These are phyloP conservation scores for Prunus yedoensis DNA, from an alignment of 331 rosid species.

Conservation along the genomic window DNA sequence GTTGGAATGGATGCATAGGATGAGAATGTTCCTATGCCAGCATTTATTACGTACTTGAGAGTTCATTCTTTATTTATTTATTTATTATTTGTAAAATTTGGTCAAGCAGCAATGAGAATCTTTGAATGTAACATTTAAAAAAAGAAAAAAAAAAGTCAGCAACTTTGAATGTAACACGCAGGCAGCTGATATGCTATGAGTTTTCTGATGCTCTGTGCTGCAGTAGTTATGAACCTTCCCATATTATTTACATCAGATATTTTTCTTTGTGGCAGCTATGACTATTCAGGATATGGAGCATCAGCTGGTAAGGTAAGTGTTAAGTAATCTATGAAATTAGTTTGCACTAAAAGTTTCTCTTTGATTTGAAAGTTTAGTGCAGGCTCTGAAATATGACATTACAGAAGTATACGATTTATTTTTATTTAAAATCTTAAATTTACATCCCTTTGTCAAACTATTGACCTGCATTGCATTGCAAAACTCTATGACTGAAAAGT, in stretches of 20 bases:
- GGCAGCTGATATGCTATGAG: not conserved
- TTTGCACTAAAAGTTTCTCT: constrained; percentile 8
- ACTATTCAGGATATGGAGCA: constrained; percentile 88
- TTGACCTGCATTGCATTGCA: constrained; percentile 14
- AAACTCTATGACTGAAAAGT: constrained; percentile 14
- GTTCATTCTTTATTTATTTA: not conserved
- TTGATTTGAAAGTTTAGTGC: not conserved
- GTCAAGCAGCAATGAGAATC: too few species aligned
- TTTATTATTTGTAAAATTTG: too few species aligned
- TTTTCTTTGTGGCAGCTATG: constrained; percentile 62
- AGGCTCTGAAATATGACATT: not conserved
- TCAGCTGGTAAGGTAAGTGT: constrained; percentile 81
- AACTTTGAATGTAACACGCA: not conserved
- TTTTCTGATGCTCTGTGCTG: not conserved
- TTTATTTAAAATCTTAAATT: not conserved
- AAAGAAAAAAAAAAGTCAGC: too few species aligned
- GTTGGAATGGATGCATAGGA: not conserved
- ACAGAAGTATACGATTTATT: not conserved
- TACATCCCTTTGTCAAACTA: not conserved
- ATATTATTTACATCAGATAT: constrained; percentile 19
- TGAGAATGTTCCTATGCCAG: not conserved
- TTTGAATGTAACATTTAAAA: too few species aligned
- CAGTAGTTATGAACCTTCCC: not conserved
- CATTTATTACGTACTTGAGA: not conserved
- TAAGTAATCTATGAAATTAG: not conserved